These are phyloP conservation scores for Lodderomyces margitis DNA, from an alignment of 1,139 yeast species.

Conservation along the genomic window DNA sequence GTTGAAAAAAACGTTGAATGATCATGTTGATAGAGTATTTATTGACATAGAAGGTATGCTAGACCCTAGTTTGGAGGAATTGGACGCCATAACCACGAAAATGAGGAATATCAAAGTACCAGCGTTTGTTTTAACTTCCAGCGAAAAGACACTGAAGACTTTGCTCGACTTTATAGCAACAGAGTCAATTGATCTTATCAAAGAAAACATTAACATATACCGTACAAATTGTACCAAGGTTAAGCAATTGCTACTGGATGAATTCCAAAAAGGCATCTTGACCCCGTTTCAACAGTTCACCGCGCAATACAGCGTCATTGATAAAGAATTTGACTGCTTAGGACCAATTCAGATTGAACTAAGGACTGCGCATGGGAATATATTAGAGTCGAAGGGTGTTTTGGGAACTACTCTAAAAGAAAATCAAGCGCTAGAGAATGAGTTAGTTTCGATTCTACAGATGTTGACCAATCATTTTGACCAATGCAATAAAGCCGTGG, in stretches of 20 bases:
- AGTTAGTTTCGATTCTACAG: slow-evolving; percentile 65
- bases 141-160: background rate
- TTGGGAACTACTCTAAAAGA: slow-evolving; percentile 30
- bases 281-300: slow-evolving; percentile 17
- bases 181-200: slow-evolving; percentile 30
- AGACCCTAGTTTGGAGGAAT: slow-evolving; percentile 23
- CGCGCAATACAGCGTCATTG: slow-evolving; percentile 18
- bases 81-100: slow-evolving; percentile 26
- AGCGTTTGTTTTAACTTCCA: slow-evolving; percentile 19
- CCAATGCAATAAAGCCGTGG: slow-evolving; percentile 54
- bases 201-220: slow-evolving; percentile 28
- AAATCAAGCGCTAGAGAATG: slow-evolving; percentile 59
- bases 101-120: slow-evolving; percentile 32
- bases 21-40: slow-evolving; percentile 7
- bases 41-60: slow-evolving; percentile 13
- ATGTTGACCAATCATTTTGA: slow-evolving; percentile 82
- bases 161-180: slow-evolving; percentile 35
- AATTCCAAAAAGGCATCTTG: slow-evolving; percentile 18
- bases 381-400: slow-evolving; percentile 17
- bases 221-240: slow-evolving; percentile 27
- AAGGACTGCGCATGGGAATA: slow-evolving; percentile 14
- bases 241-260: slow-evolving; percentile 20
- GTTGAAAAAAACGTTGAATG: background rate
- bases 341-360: slow-evolving; percentile 20
- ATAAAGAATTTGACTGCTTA: slow-evolving; percentile 24